These are phyloP conservation scores for Vanrija sp. DNA, from an alignment of 1,284 basidiomycete genomes.

Conservation along the genomic window DNA sequence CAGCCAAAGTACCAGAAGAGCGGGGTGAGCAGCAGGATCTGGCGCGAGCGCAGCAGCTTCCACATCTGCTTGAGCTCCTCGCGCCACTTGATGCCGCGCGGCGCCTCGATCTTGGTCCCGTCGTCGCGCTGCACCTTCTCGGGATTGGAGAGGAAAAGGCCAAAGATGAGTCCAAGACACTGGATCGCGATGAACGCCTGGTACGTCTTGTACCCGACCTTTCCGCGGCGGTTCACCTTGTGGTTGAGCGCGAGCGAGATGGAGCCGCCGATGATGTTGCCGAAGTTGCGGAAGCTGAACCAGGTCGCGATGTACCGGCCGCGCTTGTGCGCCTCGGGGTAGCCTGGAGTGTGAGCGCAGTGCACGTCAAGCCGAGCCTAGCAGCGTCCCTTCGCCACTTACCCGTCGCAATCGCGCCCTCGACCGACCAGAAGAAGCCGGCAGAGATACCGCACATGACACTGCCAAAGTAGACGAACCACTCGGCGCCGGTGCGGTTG, in stretches of 20 bases:
- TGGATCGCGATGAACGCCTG: conserved; percentile 35
- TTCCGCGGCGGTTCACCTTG: conserved; percentile 17
- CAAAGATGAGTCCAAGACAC: conserved; percentile 18
- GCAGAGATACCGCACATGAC: conserved; percentile 33
- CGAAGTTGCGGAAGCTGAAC: conserved; percentile 27
- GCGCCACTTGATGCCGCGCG: conserved; percentile 11
- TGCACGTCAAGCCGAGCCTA: neutral
- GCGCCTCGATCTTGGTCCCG: conserved; percentile 24
- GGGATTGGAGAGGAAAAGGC: conserved; percentile 20
- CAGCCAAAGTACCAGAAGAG: conserved; percentile 26
- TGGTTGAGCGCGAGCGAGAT: conserved; percentile 20
- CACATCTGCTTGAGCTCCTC: conserved; percentile 23
- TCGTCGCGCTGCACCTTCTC: conserved; percentile 28
- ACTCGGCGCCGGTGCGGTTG: conserved; percentile 21
- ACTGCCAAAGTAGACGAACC: conserved; percentile 31
- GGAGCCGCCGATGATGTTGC: conserved; percentile 28
- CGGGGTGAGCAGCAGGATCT: conserved; percentile 20
- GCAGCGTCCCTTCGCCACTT: neutral
- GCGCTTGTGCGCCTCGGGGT: neutral
- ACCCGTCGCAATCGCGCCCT: neutral
- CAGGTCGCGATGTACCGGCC: conserved; percentile 26
- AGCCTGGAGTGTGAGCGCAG: neutral
- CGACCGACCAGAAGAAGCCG: conserved; percentile 32
- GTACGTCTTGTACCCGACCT: conserved; percentile 23
- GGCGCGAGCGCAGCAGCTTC: conserved; percentile 1